These are phyloP conservation scores for Tulasnella sp. DNA, from an alignment of 768 basidiomycete species.

Conservation along the genomic window DNA sequence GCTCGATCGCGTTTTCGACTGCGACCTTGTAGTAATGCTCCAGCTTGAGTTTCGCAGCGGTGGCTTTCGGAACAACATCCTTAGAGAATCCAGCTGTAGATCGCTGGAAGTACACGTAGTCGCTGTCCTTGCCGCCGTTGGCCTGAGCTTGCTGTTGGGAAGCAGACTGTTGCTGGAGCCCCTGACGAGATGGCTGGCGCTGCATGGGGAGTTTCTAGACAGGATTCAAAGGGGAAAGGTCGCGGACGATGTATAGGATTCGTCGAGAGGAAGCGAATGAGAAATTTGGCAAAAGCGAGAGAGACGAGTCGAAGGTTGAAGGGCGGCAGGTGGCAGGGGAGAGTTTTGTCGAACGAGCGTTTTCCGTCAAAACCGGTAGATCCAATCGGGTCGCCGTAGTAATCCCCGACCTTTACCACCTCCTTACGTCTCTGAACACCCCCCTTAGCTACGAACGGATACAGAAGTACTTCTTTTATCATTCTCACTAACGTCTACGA, in stretches of 20 bases:
- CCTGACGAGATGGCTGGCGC: slow-evolving; percentile 13
- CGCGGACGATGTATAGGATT: neutral
- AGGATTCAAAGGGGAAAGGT: neutral
- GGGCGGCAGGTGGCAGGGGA: neutral
- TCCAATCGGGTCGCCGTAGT: neutral
- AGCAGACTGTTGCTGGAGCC: slow-evolving; percentile 8
- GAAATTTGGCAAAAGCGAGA: neutral
- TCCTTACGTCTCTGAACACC: neutral
- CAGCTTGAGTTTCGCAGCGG: slow-evolving; percentile 86
- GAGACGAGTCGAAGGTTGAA: neutral
- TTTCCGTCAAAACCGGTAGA: neutral
- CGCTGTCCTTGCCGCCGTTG: slow-evolving; percentile 25
- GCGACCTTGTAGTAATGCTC: slow-evolving; percentile 97
- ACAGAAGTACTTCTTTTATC: neutral
- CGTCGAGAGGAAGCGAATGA: neutral
- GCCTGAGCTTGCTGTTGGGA: slow-evolving; percentile 7
- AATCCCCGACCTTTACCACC: neutral
- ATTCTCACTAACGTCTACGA: neutral
- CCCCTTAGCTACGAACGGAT: neutral
- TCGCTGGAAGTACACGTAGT: slow-evolving; percentile 93
- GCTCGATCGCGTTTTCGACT: slow-evolving; percentile 88
- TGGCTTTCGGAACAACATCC: slow-evolving; percentile 70
- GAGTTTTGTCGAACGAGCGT: neutral
- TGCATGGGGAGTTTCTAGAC: slow-evolving; percentile 1
- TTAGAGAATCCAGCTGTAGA: slow-evolving; percentile 65